A percentile compares a stretch with the other conserved stretches of the same genome.
Conservation (phyloP, 1,284 basidiomycete species). For the Mixia osmundae region DNA sequence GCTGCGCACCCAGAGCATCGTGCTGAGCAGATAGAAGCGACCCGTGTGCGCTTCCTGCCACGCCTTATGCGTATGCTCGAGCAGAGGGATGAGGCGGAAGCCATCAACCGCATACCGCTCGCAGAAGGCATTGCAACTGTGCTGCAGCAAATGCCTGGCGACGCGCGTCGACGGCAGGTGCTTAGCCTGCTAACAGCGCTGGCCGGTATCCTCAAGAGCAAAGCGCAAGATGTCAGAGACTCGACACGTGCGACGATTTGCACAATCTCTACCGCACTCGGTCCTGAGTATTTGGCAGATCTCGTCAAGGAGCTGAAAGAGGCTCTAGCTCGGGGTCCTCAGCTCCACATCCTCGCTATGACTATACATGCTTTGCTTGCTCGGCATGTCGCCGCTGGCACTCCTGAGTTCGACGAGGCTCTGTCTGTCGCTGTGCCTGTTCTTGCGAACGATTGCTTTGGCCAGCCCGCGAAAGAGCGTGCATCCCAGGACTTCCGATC, state of each 20-base stretch:
- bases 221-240: conserved; percentile 82
- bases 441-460: conserved; percentile 81
- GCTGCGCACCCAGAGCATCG: no score
- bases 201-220: conserved; percentile 68
- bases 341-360: conserved; percentile 76
- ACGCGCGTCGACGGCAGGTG: conserved; percentile 45
- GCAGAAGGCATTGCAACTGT: conserved; percentile 70
- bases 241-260: conserved; percentile 61
- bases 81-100: conserved; percentile 60
- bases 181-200: conserved; percentile 57
- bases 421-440: conserved; percentile 55
- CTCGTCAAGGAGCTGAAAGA: conserved; percentile 58
- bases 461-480: conserved; percentile 74
- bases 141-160: conserved; percentile 52
- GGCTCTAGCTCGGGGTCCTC: conserved; percentile 71
- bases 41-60: conserved; percentile 37
- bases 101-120: conserved; percentile 63
- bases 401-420: conserved; percentile 36
- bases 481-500: conserved; percentile 53
- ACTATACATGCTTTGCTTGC: conserved; percentile 60
- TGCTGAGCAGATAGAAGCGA: no score
- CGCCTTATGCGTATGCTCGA: conserved; percentile 51
- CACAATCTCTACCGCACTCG: conserved; percentile 53
- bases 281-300: conserved; percentile 45
- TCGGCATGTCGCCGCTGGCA: conserved; percentile 36